These are phyloP conservation scores for Aspergillus sclerotiicarbonarius DNA, from an alignment of 495 filamentous ascomycete species.

Conservation along the genomic window DNA sequence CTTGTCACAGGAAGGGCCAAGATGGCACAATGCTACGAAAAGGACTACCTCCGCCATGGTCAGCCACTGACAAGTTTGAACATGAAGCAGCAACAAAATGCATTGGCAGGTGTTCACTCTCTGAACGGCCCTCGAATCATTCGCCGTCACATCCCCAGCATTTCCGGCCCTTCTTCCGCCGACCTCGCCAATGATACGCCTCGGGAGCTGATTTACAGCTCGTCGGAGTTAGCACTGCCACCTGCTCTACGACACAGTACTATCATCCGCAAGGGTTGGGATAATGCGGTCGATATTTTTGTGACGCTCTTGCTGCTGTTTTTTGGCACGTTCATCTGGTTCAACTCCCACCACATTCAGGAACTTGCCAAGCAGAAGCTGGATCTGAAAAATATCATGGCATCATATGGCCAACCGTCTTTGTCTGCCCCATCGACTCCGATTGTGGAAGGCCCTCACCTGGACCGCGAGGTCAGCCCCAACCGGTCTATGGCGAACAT, in stretches of 20 bases:
- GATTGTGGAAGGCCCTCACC: slow-evolving; percentile 27
- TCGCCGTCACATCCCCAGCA: slow-evolving; percentile 36
- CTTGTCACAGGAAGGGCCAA: slow-evolving; percentile 68
- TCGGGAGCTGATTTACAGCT: slow-evolving; percentile 33
- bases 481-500: slow-evolving; percentile 26
- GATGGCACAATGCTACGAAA: slow-evolving; percentile 61
- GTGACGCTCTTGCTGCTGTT: slow-evolving; percentile 45
- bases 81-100: slow-evolving; percentile 46
- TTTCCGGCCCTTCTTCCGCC: slow-evolving; percentile 29
- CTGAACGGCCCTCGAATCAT: slow-evolving; percentile 39
- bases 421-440: slow-evolving; percentile 48
- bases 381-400: slow-evolving; percentile 53
- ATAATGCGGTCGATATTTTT: slow-evolving; percentile 52
- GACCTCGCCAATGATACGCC: slow-evolving; percentile 44
- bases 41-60: slow-evolving; percentile 52
- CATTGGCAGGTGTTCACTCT: slow-evolving; percentile 53
- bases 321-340: slow-evolving; percentile 47
- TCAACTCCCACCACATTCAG: slow-evolving; percentile 49
- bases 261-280: slow-evolving; percentile 54
- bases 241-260: slow-evolving; percentile 47
- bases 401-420: slow-evolving; percentile 41
- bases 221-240: slow-evolving; percentile 44
- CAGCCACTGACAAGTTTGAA: slow-evolving; percentile 42
- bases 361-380: slow-evolving; percentile 51
- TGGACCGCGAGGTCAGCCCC: slow-evolving; percentile 27